A percentile compares a stretch with the other conserved stretches of the same genome.
Conservation (phyloP, 2,329 filamentous ascomycete species). For the Chrysosporium keratinophilum region DNA sequence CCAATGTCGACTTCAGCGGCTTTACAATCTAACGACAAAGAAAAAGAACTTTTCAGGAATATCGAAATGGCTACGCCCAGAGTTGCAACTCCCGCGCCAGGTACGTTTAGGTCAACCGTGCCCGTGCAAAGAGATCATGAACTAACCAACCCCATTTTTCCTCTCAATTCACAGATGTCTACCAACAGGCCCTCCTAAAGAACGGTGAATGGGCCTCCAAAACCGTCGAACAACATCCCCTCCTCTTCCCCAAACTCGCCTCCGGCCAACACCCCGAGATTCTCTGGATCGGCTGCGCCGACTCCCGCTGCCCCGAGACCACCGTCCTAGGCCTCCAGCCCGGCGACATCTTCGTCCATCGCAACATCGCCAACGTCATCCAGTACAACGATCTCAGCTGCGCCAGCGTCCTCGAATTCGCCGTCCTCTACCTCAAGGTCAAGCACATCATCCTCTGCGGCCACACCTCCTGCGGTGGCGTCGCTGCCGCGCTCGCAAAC, state of each 20-base stretch:
- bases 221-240: slow-evolving; percentile 54
- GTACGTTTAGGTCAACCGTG: slow-evolving; percentile 1
- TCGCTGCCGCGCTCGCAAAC: slow-evolving; percentile 46
- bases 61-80: slow-evolving; percentile 9
- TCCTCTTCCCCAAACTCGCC: slow-evolving; percentile 59
- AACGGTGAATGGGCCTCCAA: slow-evolving; percentile 63
- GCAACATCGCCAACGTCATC: slow-evolving; percentile 81
- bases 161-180: slow-evolving; percentile 42
- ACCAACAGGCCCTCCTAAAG: slow-evolving; percentile 53
- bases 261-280: slow-evolving; percentile 53
- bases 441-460: slow-evolving; percentile 53
- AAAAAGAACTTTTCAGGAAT: slow-evolving; percentile 9
- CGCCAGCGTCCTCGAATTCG: slow-evolving; percentile 66
- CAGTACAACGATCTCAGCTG: slow-evolving; percentile 65
- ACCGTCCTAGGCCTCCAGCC: slow-evolving; percentile 67
- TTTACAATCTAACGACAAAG: not conserved
- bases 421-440: slow-evolving; percentile 60
- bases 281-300: slow-evolving; percentile 78
- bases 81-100: not conserved
- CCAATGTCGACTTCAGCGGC: slow-evolving; percentile 2
- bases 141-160: not conserved
- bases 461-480: slow-evolving; percentile 52
- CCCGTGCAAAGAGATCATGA: not conserved
- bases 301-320: slow-evolving; percentile 75
- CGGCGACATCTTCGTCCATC: slow-evolving; percentile 79